Evolutionary conservation across 257 asterid genomes (phyloP).

Genomic region (Solanum stenotomum): DNA sequence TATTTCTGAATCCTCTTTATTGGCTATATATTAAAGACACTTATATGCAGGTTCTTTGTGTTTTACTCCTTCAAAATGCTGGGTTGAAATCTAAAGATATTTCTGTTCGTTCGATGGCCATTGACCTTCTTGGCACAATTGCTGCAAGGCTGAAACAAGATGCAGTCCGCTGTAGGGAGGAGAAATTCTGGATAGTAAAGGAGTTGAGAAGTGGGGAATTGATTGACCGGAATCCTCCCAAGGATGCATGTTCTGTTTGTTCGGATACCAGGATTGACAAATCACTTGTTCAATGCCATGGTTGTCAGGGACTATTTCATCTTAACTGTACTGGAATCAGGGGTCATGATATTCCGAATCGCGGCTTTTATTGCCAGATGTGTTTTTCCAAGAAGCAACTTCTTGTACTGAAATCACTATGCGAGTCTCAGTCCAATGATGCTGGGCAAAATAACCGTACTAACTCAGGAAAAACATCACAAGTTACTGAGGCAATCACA

Average conservation of each 20-base stretch:
- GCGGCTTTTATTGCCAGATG: constrained; percentile 47
- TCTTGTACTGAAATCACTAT: constrained; percentile 48
- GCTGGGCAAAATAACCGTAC: constrained; percentile 31
- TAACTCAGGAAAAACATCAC: constrained; percentile 39
- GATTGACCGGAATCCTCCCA: constrained; percentile 25
- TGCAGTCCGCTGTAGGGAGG: constrained; percentile 61
- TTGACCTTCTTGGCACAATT: constrained; percentile 96
- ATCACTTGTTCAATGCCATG: constrained; percentile 51
- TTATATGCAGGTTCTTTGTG: constrained; percentile 82
- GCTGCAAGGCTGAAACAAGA: constrained; percentile 96
- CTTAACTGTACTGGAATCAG: constrained; percentile 70
- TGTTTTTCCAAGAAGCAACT: constrained; percentile 81
- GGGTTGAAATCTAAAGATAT: constrained; percentile 88
- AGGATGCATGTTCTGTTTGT: constrained; percentile 73
- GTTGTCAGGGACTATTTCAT: constrained; percentile 76
- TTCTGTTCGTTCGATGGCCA: constrained; percentile 91
- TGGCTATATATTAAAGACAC: constrained; percentile 19
- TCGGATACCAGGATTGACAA: constrained; percentile 46
- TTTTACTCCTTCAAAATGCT: constrained; percentile 93
- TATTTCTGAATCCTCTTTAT: not conserved
- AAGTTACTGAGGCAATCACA: constrained; percentile 27
- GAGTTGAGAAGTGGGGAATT: constrained; percentile 37
- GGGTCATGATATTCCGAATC: constrained; percentile 52
- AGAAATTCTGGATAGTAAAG: constrained; percentile 75
- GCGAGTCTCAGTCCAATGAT: constrained; percentile 46